Evolutionary conservation across 371 early-diverging fungal species (phyloP), one percentile per base, ranked within the genome.

Genomic region (Dichotomocladium elegans): DNA sequence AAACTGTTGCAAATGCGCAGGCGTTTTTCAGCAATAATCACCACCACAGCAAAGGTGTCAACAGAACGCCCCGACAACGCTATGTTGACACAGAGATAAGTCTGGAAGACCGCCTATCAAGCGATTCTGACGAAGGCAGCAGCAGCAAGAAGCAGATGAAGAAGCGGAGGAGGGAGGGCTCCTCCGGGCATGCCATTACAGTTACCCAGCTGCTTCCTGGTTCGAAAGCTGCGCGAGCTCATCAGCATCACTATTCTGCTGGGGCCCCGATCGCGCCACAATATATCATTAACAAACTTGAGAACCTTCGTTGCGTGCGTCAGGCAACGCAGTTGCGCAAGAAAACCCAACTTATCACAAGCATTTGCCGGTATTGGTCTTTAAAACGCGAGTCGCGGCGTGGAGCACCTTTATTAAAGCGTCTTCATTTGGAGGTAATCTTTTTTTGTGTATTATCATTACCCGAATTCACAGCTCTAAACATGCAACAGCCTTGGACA

Each of bases 331-430:
- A 70, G 8, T 34, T 77, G 5, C 76, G 74, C 9, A 87, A 88
- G 35, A 75, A 79, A 33, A 31, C 55, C 0, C 67, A 72, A 11
- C 63, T 93, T n/a, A 60, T 90, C 12, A 64, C 70, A 9, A 76
- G 66, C 14, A 82, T 94, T 17, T 90, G 90, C 55, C 80, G 86
- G 52, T 98, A 95, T 70, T 98, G 99, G 98, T 84, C 95, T 0
- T 69, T 96, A 10, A 98, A 98, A 66, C 85, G 96, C 22, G 87
- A 87, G 53, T 65, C 85, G 3, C 63, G 95, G 11, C 81, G 94
- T 24, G 96, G 96, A 1, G 95, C 94, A 1, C 94, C 98, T 1
- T 73, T 98, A 4, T 71, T 98, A 24, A 97, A 95, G 63, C 79
- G 97, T 28, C 73, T 98, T n/a, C 95, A 96, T 61, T 63, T 98